These are phyloP conservation scores for Kregervanrija fluxuum DNA, from an alignment of 805 yeast genomes.

Conservation along the genomic window DNA sequence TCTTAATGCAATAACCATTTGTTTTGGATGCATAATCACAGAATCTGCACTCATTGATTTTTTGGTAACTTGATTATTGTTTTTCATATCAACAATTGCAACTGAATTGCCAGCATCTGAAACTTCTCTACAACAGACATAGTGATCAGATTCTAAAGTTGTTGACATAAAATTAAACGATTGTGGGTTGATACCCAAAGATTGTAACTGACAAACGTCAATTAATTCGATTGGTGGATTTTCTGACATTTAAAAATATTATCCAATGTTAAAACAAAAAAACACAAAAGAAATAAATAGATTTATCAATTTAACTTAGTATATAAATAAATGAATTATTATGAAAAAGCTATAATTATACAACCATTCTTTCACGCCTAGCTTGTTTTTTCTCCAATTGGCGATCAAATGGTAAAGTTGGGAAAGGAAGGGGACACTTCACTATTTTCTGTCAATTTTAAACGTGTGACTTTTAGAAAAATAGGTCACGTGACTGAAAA, in stretches of 20 bases:
- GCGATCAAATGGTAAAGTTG: too few relatives aligned
- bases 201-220: conserved; percentile 83
- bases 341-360: too few relatives aligned
- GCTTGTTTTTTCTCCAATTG: too few relatives aligned
- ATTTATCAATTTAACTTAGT: too few relatives aligned
- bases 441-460: too few relatives aligned
- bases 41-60: conserved; percentile 96
- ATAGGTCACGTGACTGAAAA: too few relatives aligned
- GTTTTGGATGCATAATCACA: conserved; percentile 92
- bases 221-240: conserved; percentile 91
- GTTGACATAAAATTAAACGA: conserved; percentile 90
- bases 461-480: too few relatives aligned
- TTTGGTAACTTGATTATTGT: conserved; percentile 72
- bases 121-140: conserved; percentile 73
- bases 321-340: too few relatives aligned
- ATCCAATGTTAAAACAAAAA: too few relatives aligned
- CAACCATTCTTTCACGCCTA: too few relatives aligned
- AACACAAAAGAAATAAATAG: too few relatives aligned
- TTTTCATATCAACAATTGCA: conserved; percentile 80
- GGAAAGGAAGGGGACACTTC: too few relatives aligned
- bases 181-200: conserved; percentile 76
- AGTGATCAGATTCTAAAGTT: conserved; percentile 88
- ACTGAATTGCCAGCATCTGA: conserved; percentile 71
- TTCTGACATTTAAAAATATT: conserved; percentile 34
- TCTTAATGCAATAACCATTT: conserved; percentile 83